Conservation (phyloP, 2,329 filamentous ascomycete species). For the Beauveria sp. region DNA sequence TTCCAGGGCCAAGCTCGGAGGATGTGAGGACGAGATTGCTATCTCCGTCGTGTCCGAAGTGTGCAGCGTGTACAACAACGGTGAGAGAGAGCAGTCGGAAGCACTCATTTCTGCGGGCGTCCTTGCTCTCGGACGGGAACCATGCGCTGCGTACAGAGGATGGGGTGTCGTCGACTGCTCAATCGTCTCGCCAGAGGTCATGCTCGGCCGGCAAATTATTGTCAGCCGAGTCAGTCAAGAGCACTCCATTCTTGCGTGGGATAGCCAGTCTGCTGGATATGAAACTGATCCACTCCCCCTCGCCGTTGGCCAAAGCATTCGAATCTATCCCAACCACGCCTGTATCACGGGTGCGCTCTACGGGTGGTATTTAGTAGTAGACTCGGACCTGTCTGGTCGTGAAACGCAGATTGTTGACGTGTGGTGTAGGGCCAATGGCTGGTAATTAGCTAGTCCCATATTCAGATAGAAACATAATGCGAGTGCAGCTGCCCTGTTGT, state of each 20-base stretch:
- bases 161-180: conserved; percentile 49
- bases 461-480: neutral
- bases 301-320: conserved; percentile 31
- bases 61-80: conserved; percentile 46
- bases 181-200: neutral
- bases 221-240: conserved; percentile 58
- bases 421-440: conserved; percentile 52
- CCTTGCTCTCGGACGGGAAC: conserved; percentile 53
- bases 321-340: conserved; percentile 57
- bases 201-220: conserved; percentile 32
- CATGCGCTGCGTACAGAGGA: conserved; percentile 50
- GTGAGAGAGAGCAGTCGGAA: conserved; percentile 31
- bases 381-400: conserved; percentile 34
- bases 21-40: conserved; percentile 39
- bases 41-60: conserved; percentile 54
- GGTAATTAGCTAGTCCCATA: conserved; percentile 14
- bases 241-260: conserved; percentile 51
- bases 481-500: conserved; percentile 4
- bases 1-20: conserved; percentile 21
- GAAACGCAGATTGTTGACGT: conserved; percentile 42
- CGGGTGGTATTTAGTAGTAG: conserved; percentile 50
- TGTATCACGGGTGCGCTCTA: conserved; percentile 54
- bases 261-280: conserved; percentile 18
- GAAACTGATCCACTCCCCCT: conserved; percentile 28
- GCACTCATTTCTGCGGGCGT: conserved; percentile 50